Percentiles rank a stretch among this genome's conserved stretches.
Conservation (phyloP, 2,329 filamentous ascomycete genomes). For the Hypoxylon sp. region DNA sequence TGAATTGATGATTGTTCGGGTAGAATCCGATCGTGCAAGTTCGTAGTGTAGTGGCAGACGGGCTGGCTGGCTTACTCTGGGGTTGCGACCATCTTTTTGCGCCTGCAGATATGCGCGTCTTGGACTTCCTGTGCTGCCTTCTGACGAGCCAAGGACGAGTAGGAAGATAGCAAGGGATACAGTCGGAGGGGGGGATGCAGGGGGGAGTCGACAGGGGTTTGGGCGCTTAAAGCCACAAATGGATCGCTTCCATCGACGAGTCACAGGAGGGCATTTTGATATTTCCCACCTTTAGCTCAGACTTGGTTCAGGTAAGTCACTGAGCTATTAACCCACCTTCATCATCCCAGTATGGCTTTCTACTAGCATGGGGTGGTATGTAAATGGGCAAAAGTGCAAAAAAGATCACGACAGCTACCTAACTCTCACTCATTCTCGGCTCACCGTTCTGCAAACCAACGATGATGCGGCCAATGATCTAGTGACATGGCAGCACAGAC, state of each 20-base stretch:
- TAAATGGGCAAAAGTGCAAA: constrained; percentile 19
- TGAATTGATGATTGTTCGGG: constrained; percentile 32
- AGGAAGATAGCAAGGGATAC: constrained; percentile 37
- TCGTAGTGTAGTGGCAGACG: constrained; percentile 30
- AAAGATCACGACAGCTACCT: constrained; percentile 33
- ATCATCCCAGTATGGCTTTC: too few relatives aligned
- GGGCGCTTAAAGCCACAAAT: constrained; percentile 62
- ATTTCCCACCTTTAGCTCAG: constrained; percentile 20
- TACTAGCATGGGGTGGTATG: constrained; percentile 30
- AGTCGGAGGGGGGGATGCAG: constrained; percentile 47
- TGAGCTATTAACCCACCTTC: constrained; percentile 36
- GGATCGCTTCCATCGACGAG: constrained; percentile 55
- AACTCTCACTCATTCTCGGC: constrained; percentile 10
- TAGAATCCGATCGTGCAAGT: constrained; percentile 23
- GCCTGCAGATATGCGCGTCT: constrained; percentile 52
- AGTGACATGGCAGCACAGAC: constrained; percentile 20
- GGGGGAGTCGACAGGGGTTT: constrained; percentile 60
- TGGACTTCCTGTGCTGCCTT: constrained; percentile 38
- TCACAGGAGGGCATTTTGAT: constrained; percentile 44
- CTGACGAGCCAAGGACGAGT: constrained; percentile 43
- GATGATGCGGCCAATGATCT: constrained; percentile 21
- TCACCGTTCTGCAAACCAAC: constrained; percentile 13
- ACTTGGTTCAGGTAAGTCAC: constrained; percentile 18
- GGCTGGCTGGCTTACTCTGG: constrained; percentile 18
- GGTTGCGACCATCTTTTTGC: constrained; percentile 34